Evolutionary conservation across 108 stramenopile species (phyloP).

Genomic region (Schizochytrium sp.): DNA sequence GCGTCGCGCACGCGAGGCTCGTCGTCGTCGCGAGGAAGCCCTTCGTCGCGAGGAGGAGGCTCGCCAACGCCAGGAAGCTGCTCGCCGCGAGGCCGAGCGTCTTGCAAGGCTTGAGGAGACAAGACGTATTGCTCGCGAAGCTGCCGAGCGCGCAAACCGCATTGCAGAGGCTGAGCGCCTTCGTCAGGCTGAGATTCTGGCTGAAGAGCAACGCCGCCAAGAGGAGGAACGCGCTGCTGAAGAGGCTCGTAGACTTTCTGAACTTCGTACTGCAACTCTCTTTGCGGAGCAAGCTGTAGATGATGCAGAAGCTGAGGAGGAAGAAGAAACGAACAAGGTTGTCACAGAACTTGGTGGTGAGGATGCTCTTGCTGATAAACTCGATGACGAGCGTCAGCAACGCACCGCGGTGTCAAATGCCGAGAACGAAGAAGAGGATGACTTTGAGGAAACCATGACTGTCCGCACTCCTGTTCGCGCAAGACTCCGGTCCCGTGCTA

Average conservation of each 20-base stretch:
- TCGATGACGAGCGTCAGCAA: background rate
- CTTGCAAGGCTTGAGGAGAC: background rate
- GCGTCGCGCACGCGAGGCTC: background rate
- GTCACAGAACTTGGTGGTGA: background rate
- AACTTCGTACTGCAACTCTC: background rate
- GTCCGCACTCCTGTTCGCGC: background rate
- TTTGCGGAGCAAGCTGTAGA: background rate
- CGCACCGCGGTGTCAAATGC: background rate
- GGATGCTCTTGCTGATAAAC: constrained; percentile 3
- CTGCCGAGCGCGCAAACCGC: background rate
- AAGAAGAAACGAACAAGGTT: background rate
- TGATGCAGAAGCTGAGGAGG: background rate
- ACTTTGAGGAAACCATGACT: constrained; percentile 9
- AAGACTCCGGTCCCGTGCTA: background rate
- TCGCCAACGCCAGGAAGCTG: constrained; percentile 1
- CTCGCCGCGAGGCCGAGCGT: constrained; percentile 1
- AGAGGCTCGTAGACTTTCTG: background rate
- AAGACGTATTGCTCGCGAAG: background rate
- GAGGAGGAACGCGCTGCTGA: background rate
- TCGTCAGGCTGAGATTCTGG: background rate
- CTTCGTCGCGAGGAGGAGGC: constrained; percentile 4
- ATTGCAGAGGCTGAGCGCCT: background rate
- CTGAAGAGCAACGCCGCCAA: background rate
- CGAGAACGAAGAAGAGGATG: constrained; percentile 29
- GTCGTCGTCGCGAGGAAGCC: background rate